These are phyloP conservation scores for Colletotrichum neosansevieriae DNA, from an alignment of 2,329 filamentous ascomycete species.

Conservation along the genomic window DNA sequence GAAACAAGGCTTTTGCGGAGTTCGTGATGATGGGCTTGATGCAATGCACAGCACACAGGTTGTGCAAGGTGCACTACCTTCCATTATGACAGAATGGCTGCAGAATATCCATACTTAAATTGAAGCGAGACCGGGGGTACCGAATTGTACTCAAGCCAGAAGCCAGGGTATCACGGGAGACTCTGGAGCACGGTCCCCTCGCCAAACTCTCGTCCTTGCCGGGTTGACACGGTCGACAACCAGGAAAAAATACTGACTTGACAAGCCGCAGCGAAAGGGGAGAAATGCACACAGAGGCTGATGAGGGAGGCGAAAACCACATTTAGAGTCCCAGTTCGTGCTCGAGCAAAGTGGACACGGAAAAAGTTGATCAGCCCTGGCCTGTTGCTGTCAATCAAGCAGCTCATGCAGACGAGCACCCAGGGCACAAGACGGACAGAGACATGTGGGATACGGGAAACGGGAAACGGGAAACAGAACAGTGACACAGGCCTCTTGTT, in stretches of 20 bases:
- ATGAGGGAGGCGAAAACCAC: conserved; percentile 1
- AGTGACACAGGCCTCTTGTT: conserved; percentile 12
- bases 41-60: conserved; percentile 21
- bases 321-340: too few relatives aligned
- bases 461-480: not conserved
- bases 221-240: conserved; percentile 28
- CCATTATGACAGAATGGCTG: not conserved
- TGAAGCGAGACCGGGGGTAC: not conserved
- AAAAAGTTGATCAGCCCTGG: conserved; percentile 24
- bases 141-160: not conserved
- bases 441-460: not conserved
- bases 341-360: conserved; percentile 7
- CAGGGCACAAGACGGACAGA: not conserved
- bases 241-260: not conserved
- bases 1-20: too few relatives aligned
- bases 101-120: not conserved
- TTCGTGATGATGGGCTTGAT: conserved; percentile 19
- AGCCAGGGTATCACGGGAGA: conserved; percentile 10
- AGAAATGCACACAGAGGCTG: too few relatives aligned
- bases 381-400: conserved; percentile 24
- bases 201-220: conserved; percentile 30
- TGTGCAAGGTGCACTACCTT: not conserved
- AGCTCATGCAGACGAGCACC: conserved; percentile 14
- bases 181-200: conserved; percentile 25
- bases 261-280: not conserved